Base-by-base conservation (phyloP, 306 rosid genomes). In the Cucurbita maxima region DNA sequence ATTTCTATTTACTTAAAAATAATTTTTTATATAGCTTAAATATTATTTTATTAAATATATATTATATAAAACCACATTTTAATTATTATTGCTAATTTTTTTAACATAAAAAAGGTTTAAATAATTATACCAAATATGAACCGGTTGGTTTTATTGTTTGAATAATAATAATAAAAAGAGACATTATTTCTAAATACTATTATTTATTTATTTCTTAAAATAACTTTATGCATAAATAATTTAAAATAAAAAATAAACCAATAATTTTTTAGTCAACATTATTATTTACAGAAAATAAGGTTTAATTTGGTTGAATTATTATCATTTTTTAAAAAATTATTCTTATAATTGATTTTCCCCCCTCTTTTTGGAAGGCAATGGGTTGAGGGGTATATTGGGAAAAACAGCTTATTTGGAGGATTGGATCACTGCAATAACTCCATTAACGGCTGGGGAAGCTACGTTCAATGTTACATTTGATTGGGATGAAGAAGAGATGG, bases 401-500 rank as follows among this genome's bases (percentile, higher is more conserved):
- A 79, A 88, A 56, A 75, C 69, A 54, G 87, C 92, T 3, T 76
- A 59, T 43, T 69, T 90, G 81, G 90, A 88, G 76, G 88, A 85
- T 16, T 53, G 90, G 80, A 34, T 80, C 37, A 69, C 80, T 3
- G 81, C 90, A 30, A 10, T 78, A 18, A 70, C 80, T 34, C 84
- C 84, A 1, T 45, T 90, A 75, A 76, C 80, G 43, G 78, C 79
- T 3, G 85, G 87, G 0, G 82, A 84, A 41, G 67, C 83, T 44
- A 82, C 83, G 11, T 88, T 79, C 53, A 61, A 66, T 41, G 52
- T 90, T 18, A 82, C 69, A 64, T 88, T 90, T 41, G 88, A 87
- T 45, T 86, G 84, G 82, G 81, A 85, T 20, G 76, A 64, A 22
- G 66, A 64, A 5, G 81, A 84, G 8, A 45, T 82, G 19, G 96